Evolutionary conservation across 371 early-diverging fungal genomes (phyloP), one percentile per base, ranked within the genome.

Genomic region (Basidiobolus heterosporus): DNA sequence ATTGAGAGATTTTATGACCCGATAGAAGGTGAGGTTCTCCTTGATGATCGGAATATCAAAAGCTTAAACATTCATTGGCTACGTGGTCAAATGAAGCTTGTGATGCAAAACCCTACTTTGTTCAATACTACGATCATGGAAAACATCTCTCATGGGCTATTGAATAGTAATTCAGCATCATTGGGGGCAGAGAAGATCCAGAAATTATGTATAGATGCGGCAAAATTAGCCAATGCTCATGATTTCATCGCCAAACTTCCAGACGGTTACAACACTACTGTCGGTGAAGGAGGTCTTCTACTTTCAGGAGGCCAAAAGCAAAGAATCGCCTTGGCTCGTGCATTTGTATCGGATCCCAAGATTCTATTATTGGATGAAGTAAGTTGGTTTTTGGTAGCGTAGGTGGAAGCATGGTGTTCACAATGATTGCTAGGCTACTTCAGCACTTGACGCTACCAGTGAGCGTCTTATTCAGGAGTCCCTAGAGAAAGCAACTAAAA

Each of bases 1-100:
- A 44, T 91, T 20, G 83, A 88, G 59, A 85, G 97, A 44, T 91
- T 93, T 62, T 97, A 97, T 58, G 77, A 82, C 49, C 70, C 82
- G 1, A 50, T 55, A 11, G 54, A 49, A 20, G 90, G 89, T 35
- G 46, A 59, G 1, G 66, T 89, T 24, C 50, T 58, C n/a, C 22
- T 90, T 11, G 89, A 90, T 58, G 86, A 87, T 36, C 57, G 62
- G 9, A 64, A 82, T 45, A 58, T 86, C 36, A 67, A 70, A 44
- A 67, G 70, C 13, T 67, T 75, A 47, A 82, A 89, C 52, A 53
- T 85, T 1, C 64, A 69, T 17, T 76, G 73, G 66, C 61, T 88
- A 14, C 84, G 91, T 14, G 63, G 66, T 44, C 76, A 73, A 45
- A 80, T 92, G 47, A 88, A 87, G 44, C 66, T 89, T 39, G 93